These are phyloP conservation scores for Claviceps quebecensis DNA, from an alignment of 2,329 filamentous ascomycete genomes.

Conservation along the genomic window DNA sequence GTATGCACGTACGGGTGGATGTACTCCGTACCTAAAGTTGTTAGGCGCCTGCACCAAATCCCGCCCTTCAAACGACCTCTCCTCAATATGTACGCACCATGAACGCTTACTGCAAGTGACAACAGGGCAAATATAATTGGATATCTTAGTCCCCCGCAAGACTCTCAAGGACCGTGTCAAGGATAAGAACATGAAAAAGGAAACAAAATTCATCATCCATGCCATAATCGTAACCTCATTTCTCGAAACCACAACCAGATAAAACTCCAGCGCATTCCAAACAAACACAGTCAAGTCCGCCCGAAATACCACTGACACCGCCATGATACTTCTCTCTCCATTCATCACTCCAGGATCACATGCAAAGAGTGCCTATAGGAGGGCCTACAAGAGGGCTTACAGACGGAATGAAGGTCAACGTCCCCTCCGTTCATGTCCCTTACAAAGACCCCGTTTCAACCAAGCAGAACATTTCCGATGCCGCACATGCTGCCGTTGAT, in stretches of 20 bases:
- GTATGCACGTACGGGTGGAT: too few relatives aligned
- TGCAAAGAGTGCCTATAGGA: too few relatives aligned
- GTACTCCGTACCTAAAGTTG: too few relatives aligned
- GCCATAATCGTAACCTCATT: neutral
- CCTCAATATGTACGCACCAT: too few relatives aligned
- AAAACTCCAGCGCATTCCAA: constrained; percentile 3
- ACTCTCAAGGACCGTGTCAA: neutral
- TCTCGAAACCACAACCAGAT: constrained; percentile 1
- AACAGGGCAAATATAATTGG: too few relatives aligned
- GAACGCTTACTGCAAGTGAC: too few relatives aligned
- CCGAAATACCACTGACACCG: neutral
- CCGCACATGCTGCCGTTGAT: too few relatives aligned
- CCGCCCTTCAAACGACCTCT: too few relatives aligned
- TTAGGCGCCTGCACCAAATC: too few relatives aligned
- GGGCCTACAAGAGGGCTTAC: neutral
- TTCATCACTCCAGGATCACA: neutral
- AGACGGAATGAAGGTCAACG: neutral
- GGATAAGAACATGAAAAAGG: neutral
- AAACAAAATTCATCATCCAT: neutral
- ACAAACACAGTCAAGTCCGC: neutral
- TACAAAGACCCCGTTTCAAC: neutral
- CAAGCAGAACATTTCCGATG: neutral
- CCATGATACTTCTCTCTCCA: neutral
- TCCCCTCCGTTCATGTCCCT: neutral
- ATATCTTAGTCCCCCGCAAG: too few relatives aligned